phyloP scores from a whole-genome alignment of 2,329 filamentous ascomycete genomes.

The Ascochyta lentis region DNA sequence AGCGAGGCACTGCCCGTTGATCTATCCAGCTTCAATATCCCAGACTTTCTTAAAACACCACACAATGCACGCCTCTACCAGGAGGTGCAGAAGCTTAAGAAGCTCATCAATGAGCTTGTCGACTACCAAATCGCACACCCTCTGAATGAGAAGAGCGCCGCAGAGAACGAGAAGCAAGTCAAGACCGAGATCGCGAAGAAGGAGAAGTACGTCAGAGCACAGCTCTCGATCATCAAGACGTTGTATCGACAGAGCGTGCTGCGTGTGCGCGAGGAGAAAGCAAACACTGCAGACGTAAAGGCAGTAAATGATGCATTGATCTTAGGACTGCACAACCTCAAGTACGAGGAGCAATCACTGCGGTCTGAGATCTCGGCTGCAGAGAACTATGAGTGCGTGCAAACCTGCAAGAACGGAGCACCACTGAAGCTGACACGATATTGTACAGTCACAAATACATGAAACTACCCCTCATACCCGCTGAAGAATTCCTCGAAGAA shows the following conservation, averaged over 20 bases:
- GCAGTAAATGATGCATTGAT: constrained; percentile 92
- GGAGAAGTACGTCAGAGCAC: constrained; percentile 80
- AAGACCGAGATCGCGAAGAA: constrained; percentile 35
- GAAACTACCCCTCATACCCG: constrained; percentile 81
- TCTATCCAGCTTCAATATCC: constrained; percentile 30
- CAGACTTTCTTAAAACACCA: constrained; percentile 36
- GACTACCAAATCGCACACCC: constrained; percentile 42
- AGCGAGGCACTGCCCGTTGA: constrained; percentile 22
- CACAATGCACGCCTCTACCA: constrained; percentile 41
- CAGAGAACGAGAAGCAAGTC: constrained; percentile 33
- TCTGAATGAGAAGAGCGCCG: constrained; percentile 20
- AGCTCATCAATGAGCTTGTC: constrained; percentile 40
- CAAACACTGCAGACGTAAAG: constrained; percentile 82
- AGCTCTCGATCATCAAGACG: constrained; percentile 65
- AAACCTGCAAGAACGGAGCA: background rate
- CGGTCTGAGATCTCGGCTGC: constrained; percentile 89
- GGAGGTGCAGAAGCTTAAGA: constrained; percentile 42
- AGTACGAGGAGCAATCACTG: constrained; percentile 93
- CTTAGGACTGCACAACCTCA: constrained; percentile 91
- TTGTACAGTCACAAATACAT: constrained; percentile 79
- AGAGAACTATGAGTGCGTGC: constrained; percentile 84
- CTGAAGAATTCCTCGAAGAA: constrained; percentile 78
- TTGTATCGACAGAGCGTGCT: constrained; percentile 84
- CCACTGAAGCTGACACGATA: constrained; percentile 19
- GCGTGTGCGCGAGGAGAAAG: constrained; percentile 83